Base-by-base conservation (phyloP, 1,284 basidiomycete genomes). In the Caloboletus inedulis region DNA sequence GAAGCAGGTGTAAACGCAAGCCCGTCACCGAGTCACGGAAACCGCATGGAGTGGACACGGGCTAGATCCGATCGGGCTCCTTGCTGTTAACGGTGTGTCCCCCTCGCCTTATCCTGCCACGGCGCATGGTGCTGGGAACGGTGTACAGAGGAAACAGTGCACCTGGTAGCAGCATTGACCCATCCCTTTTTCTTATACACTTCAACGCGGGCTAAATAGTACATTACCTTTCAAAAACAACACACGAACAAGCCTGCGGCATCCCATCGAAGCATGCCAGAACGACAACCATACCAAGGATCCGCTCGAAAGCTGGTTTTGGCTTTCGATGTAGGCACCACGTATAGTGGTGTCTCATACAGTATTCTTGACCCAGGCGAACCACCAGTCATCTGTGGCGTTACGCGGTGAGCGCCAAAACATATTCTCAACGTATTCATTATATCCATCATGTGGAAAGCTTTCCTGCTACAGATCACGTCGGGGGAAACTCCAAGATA, bases 401-500 rank as follows among this genome's bases (percentile, higher is more conserved):
- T 82, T 19, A 75, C 69, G 2, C 68, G 74, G 78, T 76, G 49
- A 47, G 68, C 14, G 18, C n/a, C n/a, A 0, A 34, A 29, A 6
- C 23, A 13, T 18, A 13, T 40, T 27, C 10, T 5, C 21, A 3
- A 7, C 16, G 6, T 23, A 1, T 35, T 25, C 19, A 21, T 41
- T 6, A 7, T 52, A 37, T 43, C 34, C 10, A 54, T 54, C n/a
- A 0, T 18, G 7, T 7, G 29, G 5, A 43, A 55, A 81, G 79
- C 43, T 82, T 76, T 50, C 80, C 79, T 14, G 77, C 74, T 8
- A 79, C 80, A 56, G 77, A 78, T 46, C 74, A 76, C 59, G 71
- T 76, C 37, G 78, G 77, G 4, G 77, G 79, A 47, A 74, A 76
- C 60, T 77, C 76, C 43, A 82, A 81, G 64, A 80, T 82, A 56